Percentiles rank a stretch among this genome's conserved stretches.
phyloP scores from a whole-genome alignment of 2,329 filamentous ascomycete genomes.

The Aureobasidium sp. region DNA sequence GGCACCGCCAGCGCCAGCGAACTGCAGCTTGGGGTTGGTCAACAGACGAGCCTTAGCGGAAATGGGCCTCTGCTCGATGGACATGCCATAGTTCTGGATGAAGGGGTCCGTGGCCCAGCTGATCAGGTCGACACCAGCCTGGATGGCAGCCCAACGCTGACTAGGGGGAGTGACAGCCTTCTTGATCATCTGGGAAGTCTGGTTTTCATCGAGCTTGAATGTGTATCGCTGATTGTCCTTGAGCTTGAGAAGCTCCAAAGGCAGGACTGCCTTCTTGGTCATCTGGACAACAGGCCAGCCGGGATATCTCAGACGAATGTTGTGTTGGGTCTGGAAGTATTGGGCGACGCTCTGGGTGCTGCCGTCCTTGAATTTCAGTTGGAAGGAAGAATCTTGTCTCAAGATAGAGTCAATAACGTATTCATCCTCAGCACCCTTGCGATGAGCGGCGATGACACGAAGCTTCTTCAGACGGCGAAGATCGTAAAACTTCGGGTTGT shows the following conservation, averaged over 20 bases:
- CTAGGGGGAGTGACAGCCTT: conserved; percentile 75
- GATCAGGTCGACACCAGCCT: conserved; percentile 58
- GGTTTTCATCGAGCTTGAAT: conserved; percentile 50
- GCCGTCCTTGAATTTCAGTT: conserved; percentile 35
- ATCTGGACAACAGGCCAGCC: conserved; percentile 53
- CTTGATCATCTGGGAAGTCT: conserved; percentile 86
- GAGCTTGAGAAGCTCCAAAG: conserved; percentile 50
- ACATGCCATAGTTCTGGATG: conserved; percentile 65
- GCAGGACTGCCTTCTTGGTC: conserved; percentile 49
- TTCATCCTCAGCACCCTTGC: conserved; percentile 31
- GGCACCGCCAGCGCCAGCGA: conserved; percentile 34
- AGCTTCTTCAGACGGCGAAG: conserved; percentile 39
- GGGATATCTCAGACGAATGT: conserved; percentile 37
- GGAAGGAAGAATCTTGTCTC: conserved; percentile 36
- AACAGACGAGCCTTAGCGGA: conserved; percentile 62
- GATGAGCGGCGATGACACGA: conserved; percentile 36
- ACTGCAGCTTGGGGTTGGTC: conserved; percentile 63
- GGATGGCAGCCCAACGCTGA: conserved; percentile 61
- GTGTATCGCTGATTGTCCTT: conserved; percentile 51
- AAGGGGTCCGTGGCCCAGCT: conserved; percentile 63
- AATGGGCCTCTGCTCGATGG: conserved; percentile 59
- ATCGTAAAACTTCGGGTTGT: conserved; percentile 22
- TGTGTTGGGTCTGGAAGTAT: conserved; percentile 50
- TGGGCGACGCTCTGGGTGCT: conserved; percentile 47
- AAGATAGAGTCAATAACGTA: conserved; percentile 48